phyloP scores from a whole-genome alignment of 805 yeast species.

The Zygoascus biomembranicola region DNA sequence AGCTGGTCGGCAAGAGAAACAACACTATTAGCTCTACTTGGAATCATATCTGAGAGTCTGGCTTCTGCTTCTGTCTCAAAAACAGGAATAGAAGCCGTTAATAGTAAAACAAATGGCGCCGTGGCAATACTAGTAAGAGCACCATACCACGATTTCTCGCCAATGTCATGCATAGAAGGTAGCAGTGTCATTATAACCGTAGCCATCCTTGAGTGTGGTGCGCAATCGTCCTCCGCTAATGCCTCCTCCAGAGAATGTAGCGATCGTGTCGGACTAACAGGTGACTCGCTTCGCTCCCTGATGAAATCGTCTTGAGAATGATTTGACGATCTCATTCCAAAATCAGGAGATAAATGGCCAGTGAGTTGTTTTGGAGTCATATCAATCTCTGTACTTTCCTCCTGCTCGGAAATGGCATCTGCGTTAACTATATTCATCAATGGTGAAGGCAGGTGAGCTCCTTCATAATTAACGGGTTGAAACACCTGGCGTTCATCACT shows the following conservation, averaged over 20 bases:
- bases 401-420: background rate
- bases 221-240: background rate
- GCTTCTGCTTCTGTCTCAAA: slow-evolving; percentile 14
- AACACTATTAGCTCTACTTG: background rate
- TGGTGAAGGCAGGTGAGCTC: background rate
- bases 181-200: slow-evolving; percentile 16
- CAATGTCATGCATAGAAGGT: slow-evolving; percentile 24
- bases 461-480: background rate
- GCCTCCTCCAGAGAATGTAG: background rate
- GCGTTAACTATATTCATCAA: background rate
- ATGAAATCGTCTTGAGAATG: background rate
- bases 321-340: background rate
- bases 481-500: background rate
- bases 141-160: slow-evolving; percentile 19
- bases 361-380: background rate
- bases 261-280: background rate
- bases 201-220: background rate
- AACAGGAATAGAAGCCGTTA: slow-evolving; percentile 28
- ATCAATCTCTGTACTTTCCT: background rate
- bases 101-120: slow-evolving; percentile 26
- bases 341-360: background rate
- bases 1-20: background rate
- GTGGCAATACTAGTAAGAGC: slow-evolving; percentile 22
- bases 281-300: background rate
- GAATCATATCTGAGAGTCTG: too few species aligned